phyloP scores from a whole-genome alignment of 331 rosid species.

The Pyracantha coccinea region DNA sequence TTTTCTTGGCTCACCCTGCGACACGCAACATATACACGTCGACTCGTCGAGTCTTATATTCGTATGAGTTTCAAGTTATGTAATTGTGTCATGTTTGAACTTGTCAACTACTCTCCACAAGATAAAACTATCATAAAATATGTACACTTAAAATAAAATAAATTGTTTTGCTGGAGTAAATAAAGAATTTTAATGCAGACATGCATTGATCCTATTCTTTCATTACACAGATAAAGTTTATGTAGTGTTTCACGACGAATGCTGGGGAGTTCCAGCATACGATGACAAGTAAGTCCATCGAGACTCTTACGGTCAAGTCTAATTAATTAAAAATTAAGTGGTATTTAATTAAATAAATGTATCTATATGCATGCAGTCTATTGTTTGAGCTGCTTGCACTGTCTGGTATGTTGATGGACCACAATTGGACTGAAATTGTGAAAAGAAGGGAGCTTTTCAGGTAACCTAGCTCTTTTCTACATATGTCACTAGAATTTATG shows the following conservation, averaged over 20 bases:
- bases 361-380: slow-evolving; percentile 37
- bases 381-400: slow-evolving; percentile 93
- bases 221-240: slow-evolving; percentile 53
- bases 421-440: slow-evolving; percentile 96
- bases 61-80: not conserved
- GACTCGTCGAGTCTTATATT: not conserved
- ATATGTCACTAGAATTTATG: not conserved
- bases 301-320: not conserved
- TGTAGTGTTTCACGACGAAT: slow-evolving; percentile 88
- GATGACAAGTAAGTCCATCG: slow-evolving; percentile 72
- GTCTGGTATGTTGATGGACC: slow-evolving; percentile 94
- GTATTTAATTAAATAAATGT: slow-evolving; percentile 1
- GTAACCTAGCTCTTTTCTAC: slow-evolving; percentile 26
- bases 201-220: not conserved
- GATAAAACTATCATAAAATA: not conserved
- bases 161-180: not conserved
- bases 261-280: slow-evolving; percentile 99
- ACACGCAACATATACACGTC: not conserved
- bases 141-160: not conserved
- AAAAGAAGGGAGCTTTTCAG: slow-evolving; percentile 76
- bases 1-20: not conserved
- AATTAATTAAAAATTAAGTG: not conserved
- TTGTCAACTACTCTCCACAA: too few relatives aligned
- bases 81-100: not conserved
- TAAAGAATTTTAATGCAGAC: not conserved